Percentiles rank a stretch among this genome's conserved stretches.
Evolutionary conservation across 768 basidiomycete genomes (phyloP).

Genomic region (Lyophyllum decastes): DNA sequence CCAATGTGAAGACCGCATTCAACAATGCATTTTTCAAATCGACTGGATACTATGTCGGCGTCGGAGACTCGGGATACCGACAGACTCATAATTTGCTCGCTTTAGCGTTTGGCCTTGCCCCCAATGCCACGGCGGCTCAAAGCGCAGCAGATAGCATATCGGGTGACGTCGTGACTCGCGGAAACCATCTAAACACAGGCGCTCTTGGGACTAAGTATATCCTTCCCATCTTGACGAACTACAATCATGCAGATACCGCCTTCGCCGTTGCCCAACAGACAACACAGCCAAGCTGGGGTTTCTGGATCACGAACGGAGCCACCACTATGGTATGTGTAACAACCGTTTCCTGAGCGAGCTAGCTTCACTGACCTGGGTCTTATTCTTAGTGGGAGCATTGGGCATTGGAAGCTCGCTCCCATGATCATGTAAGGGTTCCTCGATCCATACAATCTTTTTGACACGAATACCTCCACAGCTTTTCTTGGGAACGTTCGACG

Average conservation of each 20-base stretch:
- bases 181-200: conserved; percentile 23
- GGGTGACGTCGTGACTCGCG: conserved; percentile 20
- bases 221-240: conserved; percentile 23
- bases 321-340: conserved; percentile 23
- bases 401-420: conserved; percentile 28
- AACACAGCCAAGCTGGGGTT: conserved; percentile 32
- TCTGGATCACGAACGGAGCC: conserved; percentile 30
- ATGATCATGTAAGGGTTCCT: conserved; percentile 26
- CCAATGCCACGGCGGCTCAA: conserved; percentile 21
- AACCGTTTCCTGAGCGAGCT: background rate
- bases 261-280: conserved; percentile 27
- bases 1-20: conserved; percentile 26
- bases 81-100: conserved; percentile 31
- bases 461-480: conserved; percentile 13
- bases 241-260: conserved; percentile 25
- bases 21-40: conserved; percentile 25
- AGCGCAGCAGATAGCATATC: conserved; percentile 27
- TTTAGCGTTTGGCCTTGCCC: conserved; percentile 24
- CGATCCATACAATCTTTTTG: background rate
- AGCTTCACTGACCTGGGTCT: background rate
- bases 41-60: conserved; percentile 24
- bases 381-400: conserved; percentile 31
- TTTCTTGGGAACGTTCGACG: conserved; percentile 33
- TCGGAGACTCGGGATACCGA: conserved; percentile 27
- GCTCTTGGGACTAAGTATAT: conserved; percentile 26